Base-by-base conservation (phyloP, 2,329 filamentous ascomycete species). In the Cercospora canescens region DNA sequence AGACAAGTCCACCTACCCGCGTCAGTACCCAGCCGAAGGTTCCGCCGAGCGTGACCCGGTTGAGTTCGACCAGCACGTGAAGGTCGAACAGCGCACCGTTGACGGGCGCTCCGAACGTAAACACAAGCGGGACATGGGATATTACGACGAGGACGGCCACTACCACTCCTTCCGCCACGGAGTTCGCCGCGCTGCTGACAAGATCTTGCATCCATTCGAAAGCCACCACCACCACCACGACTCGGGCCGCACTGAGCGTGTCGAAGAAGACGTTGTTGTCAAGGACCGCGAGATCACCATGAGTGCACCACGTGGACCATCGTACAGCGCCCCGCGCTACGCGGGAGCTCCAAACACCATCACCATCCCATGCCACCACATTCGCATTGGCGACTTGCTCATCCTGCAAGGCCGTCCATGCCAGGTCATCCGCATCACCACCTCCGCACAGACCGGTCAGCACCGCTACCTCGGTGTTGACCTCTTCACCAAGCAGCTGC, bases 371-470 rank as follows among this genome's bases (percentile, higher is more conserved):
- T 97, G 93, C 91, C 93, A 99, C 89, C 96, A 98, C 88, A 94
- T 99, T 85, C 95, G 95, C 85, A 92, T 98, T 77, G 95, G 95
- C 82, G 95, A 99, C 84, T 92, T 99, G 84, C 84, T 99, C 84
- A 96, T 98, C 86, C 93, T 99, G 74, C 95, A 99, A 88, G 94
- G 94, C 81, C 94, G 95, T 76, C 94, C 95, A 78, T 98, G 93
- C 91, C 95, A 99, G 89, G 94, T 99, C 82, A 99, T 99, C 87
- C 94, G 94, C 81, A 97, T 99, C 90, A 97, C 93, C 74, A 97
- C 94, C 83, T 98, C 94, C 65, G 88, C 92, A 74, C 94, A 96
- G 86, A 99, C 95, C 70, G 95, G 95, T 81, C 95, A 99, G 89
- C 94, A 99, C 90, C 92, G 95, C 81, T 99, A 98, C 89, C 92